phyloP scores from a whole-genome alignment of 345 rosid species.

The Salix dunnii region DNA sequence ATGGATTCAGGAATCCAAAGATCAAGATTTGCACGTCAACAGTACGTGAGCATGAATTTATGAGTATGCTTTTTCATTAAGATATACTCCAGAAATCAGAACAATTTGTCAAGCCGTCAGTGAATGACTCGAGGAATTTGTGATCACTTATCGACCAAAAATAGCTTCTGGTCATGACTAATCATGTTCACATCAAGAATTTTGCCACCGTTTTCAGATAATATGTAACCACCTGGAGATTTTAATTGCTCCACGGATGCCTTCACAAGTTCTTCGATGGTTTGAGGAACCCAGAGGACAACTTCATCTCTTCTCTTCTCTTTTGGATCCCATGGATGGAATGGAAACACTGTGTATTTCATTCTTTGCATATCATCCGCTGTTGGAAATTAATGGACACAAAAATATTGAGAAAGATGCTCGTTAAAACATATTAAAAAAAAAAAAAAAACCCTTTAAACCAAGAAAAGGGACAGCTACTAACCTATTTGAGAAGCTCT shows the following conservation, averaged over 20 bases:
- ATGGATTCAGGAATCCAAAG: no score
- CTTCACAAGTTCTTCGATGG: constrained; percentile 53
- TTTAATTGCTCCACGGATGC: constrained; percentile 39
- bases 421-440: no score
- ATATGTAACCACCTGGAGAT: constrained; percentile 27
- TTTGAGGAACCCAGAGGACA: constrained; percentile 65
- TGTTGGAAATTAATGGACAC: background rate
- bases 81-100: no score
- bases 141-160: constrained; percentile 25
- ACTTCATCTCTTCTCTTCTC: constrained; percentile 51
- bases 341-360: constrained; percentile 66
- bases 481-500: constrained; percentile 44
- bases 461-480: background rate
- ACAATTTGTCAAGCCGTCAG: no score
- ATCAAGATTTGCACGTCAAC: no score
- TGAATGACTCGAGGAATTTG: background rate
- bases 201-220: constrained; percentile 58
- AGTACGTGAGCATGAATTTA: no score
- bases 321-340: constrained; percentile 46
- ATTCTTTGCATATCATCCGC: constrained; percentile 22
- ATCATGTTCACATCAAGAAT: constrained; percentile 60
- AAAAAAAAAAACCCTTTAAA: no score
- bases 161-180: constrained; percentile 56
- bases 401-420: no score
- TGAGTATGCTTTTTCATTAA: no score